Conservation (phyloP, 2,329 filamentous ascomycete genomes). For the Chaetomium strumarium region DNA sequence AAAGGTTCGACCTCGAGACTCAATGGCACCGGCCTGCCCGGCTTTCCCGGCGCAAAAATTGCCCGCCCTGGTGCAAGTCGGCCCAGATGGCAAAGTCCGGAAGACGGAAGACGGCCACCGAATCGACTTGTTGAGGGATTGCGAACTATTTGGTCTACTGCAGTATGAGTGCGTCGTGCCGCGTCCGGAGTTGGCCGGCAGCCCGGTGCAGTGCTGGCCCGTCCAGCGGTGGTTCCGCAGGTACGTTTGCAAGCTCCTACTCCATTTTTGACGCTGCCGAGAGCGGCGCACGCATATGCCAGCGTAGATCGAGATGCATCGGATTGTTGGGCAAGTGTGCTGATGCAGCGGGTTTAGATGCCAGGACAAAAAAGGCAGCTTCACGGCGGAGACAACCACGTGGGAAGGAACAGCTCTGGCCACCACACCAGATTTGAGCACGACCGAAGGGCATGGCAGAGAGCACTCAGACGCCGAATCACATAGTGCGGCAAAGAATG, state of each 20-base stretch:
- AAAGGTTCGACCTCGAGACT: not conserved
- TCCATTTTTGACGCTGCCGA: not conserved
- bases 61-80: slow-evolving; percentile 42
- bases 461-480: slow-evolving; percentile 29
- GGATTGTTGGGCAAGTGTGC: slow-evolving; percentile 2
- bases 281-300: not conserved
- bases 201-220: slow-evolving; percentile 49
- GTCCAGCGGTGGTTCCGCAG: slow-evolving; percentile 55
- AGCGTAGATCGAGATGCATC: slow-evolving; percentile 2
- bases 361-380: slow-evolving; percentile 49
- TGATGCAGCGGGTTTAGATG: slow-evolving; percentile 41
- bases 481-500: not conserved
- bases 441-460: slow-evolving; percentile 25
- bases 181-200: slow-evolving; percentile 39
- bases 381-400: slow-evolving; percentile 58
- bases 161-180: slow-evolving; percentile 57
- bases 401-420: slow-evolving; percentile 44
- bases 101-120: slow-evolving; percentile 38
- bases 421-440: slow-evolving; percentile 14
- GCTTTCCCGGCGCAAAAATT: slow-evolving; percentile 50
- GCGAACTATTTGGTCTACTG: slow-evolving; percentile 52
- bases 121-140: slow-evolving; percentile 46
- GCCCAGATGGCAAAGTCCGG: slow-evolving; percentile 44
- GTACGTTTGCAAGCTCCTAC: slow-evolving; percentile 35
- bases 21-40: slow-evolving; percentile 54